Base-by-base conservation (phyloP, 768 basidiomycete species). In the Boletus reticuloceps region DNA sequence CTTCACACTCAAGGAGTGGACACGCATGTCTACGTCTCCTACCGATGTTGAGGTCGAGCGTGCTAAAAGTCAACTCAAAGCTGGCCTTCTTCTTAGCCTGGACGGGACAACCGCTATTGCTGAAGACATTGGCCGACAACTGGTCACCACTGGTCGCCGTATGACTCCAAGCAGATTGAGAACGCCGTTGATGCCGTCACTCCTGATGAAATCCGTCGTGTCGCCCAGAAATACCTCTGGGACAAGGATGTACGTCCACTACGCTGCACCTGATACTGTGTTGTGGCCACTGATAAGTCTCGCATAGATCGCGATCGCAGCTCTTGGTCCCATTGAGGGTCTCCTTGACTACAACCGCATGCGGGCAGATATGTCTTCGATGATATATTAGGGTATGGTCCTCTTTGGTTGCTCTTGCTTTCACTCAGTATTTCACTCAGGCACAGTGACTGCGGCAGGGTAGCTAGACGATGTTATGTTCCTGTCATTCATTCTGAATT, bases 11-110 rank as follows among this genome's bases (percentile, higher is more conserved):
- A 86, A 82, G 73, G 95, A 97, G 77, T 98, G 94, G 95, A 86
- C 91, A 17, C 82, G 96, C 59, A 94, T 98, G 93, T 89, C 89
- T 59, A 85, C 91, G 56, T 82, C 84, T 13, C 94, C 95, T 7
- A 87, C 88, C 4, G 78, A 82, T 34, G 82, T 84, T 34, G 94
- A 96, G 75, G 94, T 98, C 58, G 95, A 98, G 81, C 85, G 97
- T 45, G 94, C 96, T 49, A 99, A 99, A 83, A 94, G 90, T 69
- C 97, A 98, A 77, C 85, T 98, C 63, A 99, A 98, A 81, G 95
- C 96, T 50, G 89, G 87, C 53, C 77, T 98, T 61, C 78, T 99
- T 41, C 83, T 99, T 47, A 80, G 87, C 55, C 78, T 98, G 41
- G 97, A 98, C 64, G 97, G 97, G n/a, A 89, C 93, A 17, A 98